These are phyloP conservation scores for Triticum aestivum DNA, from an alignment of 176 grass and related monocot genomes.

Conservation along the genomic window DNA sequence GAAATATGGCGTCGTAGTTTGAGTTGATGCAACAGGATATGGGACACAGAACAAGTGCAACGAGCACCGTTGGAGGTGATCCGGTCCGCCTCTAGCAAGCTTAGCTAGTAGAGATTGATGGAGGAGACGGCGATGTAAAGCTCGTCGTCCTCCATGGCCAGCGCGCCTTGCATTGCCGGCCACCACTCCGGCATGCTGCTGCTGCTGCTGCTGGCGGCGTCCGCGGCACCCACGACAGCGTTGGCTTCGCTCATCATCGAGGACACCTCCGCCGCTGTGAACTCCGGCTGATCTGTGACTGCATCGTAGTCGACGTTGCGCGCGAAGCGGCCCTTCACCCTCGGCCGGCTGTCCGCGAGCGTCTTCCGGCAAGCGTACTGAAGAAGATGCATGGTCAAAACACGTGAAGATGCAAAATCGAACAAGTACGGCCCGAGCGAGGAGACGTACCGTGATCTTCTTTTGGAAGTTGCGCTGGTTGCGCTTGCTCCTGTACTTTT, in stretches of 20 bases:
- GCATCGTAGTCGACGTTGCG: conserved; percentile 37
- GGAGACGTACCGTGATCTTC: conserved; percentile 73
- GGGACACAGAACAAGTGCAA: not conserved
- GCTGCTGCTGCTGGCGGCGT: not conserved
- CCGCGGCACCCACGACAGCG: not conserved
- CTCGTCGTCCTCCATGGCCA: conserved; percentile 36
- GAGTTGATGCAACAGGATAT: not conserved
- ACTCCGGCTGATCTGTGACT: conserved; percentile 11
- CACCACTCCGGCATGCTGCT: conserved; percentile 42
- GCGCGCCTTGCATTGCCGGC: conserved; percentile 46
- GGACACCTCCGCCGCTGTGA: not conserved
- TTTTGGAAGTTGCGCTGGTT: conserved; percentile 91
- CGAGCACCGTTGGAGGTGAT: not conserved
- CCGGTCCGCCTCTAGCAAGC: not conserved
- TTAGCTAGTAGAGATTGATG: conserved; percentile 30
- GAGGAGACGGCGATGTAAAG: conserved; percentile 46
- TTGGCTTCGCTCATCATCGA: not conserved
- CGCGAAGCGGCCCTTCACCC: conserved; percentile 86
- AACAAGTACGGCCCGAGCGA: no score
- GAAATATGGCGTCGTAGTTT: not conserved
- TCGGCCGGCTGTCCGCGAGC: conserved; percentile 72
- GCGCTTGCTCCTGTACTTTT: conserved; percentile 83
- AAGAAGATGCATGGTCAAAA: no score
- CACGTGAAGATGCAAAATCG: no score
- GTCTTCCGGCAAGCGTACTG: conserved; percentile 95